phyloP scores from a whole-genome alignment of 2,329 filamentous ascomycete genomes.

The Monilinia laxa region DNA sequence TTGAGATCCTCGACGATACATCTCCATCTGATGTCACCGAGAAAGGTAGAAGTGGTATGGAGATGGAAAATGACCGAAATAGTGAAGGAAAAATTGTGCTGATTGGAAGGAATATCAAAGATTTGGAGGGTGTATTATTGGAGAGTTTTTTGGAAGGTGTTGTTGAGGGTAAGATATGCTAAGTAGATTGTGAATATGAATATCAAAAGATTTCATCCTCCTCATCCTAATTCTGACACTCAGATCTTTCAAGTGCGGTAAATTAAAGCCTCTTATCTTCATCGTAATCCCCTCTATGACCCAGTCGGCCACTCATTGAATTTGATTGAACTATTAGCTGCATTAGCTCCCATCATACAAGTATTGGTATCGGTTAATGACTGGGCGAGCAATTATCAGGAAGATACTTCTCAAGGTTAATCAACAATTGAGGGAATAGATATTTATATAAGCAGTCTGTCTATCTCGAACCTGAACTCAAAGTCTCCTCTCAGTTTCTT shows the following conservation, averaged over 20 bases:
- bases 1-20: conserved; percentile 74
- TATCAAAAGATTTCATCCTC: not conserved
- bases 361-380: too few species aligned
- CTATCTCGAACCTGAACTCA: not conserved
- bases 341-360: too few species aligned
- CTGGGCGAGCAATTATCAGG: too few species aligned
- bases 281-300: too few species aligned
- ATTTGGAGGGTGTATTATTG: not conserved
- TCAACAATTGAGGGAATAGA: not conserved
- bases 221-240: not conserved
- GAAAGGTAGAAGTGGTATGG: not conserved
- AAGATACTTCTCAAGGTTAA: too few species aligned
- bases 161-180: not conserved
- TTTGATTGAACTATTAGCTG: too few species aligned
- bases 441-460: not conserved
- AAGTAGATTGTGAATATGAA: not conserved
- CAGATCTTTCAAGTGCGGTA: too few species aligned
- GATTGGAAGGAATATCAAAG: conserved; percentile 12
- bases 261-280: too few species aligned
- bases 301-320: too few species aligned
- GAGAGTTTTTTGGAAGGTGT: conserved; percentile 20
- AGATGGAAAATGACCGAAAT: not conserved
- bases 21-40: not conserved
- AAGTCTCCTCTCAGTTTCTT: not conserved
- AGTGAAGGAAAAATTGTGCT: conserved; percentile 19